Evolutionary conservation across 177 flowering plant species (phyloP), one percentile per base, ranked within the genome.

Genomic region (Vitis hybrid): DNA sequence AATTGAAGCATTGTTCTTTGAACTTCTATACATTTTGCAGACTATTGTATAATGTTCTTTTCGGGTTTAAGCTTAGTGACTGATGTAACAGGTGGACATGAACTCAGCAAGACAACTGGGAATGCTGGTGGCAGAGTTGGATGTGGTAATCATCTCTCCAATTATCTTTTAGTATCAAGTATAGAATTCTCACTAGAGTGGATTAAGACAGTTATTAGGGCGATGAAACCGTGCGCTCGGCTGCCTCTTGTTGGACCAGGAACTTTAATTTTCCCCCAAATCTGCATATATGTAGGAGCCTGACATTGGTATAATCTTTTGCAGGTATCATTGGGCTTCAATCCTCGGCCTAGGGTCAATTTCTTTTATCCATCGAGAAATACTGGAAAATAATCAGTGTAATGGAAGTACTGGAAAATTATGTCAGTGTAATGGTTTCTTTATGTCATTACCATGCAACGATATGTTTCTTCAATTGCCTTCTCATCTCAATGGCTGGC

Each of bases 41-140:
- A 3, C 13, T 15, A 26, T 29, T 60, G 14, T 1, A 16, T 51
- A 22, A 10, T 26, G 15, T 56, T 56, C 39, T 51, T 29, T 6
- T 56, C 4, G 10, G 50, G 31, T 12, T 20, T 58, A 5, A 60
- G 16, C 2, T 50, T 10, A 26, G 8, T 49, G 51, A 16, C 59
- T 65, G 39, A n/a, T 69, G 51, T 8, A 19, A 55, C 88, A 91
- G 98, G 97, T 78, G 93, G 95, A 22, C 97, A 93, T 78, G 91
- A 90, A 78, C 93, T 91, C 62, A 93, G 97, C 87, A 92, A 89
- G 83, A 84, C 89, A 55, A 93, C 98, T 49, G 98, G 98, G n/a
- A 93, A 92, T 79, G 94, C 97, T 0, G 98, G 97, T 65, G 98
- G 86, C 62, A 87, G 98, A 83, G 77, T 93, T 64, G 98, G 93